Evolutionary conservation across 2,329 filamentous ascomycete species (phyloP).

Genomic region (Hypomyces rosellus): DNA sequence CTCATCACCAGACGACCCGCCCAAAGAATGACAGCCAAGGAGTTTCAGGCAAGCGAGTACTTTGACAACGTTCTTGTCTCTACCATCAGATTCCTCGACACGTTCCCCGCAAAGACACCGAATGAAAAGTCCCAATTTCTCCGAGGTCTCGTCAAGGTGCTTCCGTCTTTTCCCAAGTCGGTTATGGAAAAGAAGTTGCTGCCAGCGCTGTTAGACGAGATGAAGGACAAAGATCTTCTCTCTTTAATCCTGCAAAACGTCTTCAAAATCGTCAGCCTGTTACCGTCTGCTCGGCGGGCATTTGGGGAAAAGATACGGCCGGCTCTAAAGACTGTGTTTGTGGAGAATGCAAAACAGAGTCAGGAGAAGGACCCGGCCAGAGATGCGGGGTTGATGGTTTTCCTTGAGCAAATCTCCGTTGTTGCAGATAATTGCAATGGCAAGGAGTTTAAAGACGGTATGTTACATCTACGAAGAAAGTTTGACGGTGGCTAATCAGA

Average conservation of each 20-base stretch:
- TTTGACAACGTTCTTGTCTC: constrained; percentile 97
- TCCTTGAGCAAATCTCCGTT: constrained; percentile 74
- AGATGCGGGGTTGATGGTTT: constrained; percentile 85
- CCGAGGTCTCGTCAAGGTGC: constrained; percentile 76
- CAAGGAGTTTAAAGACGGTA: constrained; percentile 91
- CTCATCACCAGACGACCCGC: constrained; percentile 84
- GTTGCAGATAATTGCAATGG: constrained; percentile 78
- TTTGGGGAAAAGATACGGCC: constrained; percentile 87
- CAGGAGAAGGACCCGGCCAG: constrained; percentile 74
- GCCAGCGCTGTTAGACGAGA: constrained; percentile 81
- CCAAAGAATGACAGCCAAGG: constrained; percentile 77
- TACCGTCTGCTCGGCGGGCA: constrained; percentile 69
- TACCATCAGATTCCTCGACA: constrained; percentile 90
- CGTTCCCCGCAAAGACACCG: constrained; percentile 83
- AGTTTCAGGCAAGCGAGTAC: constrained; percentile 92
- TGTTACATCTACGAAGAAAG: constrained; percentile 21
- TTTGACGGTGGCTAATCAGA: neutral
- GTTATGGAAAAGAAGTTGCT: constrained; percentile 94
- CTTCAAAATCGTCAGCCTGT: constrained; percentile 77
- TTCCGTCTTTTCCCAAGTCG: constrained; percentile 86
- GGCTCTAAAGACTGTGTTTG: constrained; percentile 74
- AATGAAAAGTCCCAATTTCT: constrained; percentile 90
- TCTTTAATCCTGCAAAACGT: constrained; percentile 83
- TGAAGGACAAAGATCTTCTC: constrained; percentile 84
- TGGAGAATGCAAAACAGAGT: constrained; percentile 49